phyloP scores from a whole-genome alignment of 2,329 filamentous ascomycete genomes.

The Pezicula radicicola region DNA sequence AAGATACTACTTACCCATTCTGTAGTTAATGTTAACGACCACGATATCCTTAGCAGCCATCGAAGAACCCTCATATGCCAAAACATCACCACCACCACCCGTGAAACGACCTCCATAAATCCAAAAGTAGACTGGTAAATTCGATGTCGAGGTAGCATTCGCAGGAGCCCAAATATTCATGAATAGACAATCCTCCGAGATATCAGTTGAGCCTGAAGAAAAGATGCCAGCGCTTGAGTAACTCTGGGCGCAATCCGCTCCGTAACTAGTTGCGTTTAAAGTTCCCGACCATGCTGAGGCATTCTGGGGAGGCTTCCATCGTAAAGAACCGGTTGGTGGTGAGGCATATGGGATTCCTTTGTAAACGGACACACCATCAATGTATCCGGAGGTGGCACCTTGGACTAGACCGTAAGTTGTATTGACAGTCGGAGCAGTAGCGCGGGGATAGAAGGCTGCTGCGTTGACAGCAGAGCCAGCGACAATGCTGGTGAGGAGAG shows the following conservation, averaged over 20 bases:
- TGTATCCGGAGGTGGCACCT: conserved; percentile 20
- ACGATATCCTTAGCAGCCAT: conserved; percentile 37
- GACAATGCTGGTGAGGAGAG: too few relatives aligned
- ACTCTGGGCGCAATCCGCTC: conserved; percentile 23
- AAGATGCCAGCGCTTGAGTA: conserved; percentile 12
- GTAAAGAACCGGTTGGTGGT: conserved; percentile 12
- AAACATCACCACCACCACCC: conserved; percentile 12
- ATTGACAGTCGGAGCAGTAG: not conserved
- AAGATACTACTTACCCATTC: conserved; percentile 21
- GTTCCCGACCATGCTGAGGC: conserved; percentile 8
- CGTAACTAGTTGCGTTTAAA: conserved; percentile 12
- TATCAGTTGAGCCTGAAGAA: conserved; percentile 11
- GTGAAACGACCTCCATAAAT: conserved; percentile 36
- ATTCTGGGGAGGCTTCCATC: conserved; percentile 15
- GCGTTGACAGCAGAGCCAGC: too few relatives aligned
- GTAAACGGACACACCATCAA: conserved; percentile 19
- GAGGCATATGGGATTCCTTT: conserved; percentile 24
- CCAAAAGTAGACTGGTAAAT: conserved; percentile 38
- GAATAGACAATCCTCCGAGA: conserved; percentile 34
- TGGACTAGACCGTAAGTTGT: not conserved
- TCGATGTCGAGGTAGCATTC: conserved; percentile 14
- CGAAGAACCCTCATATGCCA: conserved; percentile 36
- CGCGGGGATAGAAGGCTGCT: too few relatives aligned
- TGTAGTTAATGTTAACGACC: conserved; percentile 41
- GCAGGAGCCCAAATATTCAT: conserved; percentile 25